A percentile compares a stretch with the other conserved stretches of the same genome.
Evolutionary conservation across 129 eudicot genomes (phyloP).

Genomic region (Arctium lappa): DNA sequence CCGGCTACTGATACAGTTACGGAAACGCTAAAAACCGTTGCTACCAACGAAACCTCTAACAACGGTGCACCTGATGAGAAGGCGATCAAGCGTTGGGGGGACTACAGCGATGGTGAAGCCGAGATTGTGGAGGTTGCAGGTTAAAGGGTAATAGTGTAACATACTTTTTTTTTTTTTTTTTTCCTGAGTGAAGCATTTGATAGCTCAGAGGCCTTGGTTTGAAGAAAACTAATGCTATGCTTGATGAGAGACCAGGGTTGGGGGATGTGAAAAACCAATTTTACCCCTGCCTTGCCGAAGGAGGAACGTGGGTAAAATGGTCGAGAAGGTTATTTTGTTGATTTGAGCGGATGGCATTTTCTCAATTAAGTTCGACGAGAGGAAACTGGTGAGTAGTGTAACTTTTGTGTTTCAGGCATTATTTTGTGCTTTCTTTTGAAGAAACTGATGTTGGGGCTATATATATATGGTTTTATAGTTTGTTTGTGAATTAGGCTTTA

Average conservation of each 20-base stretch:
- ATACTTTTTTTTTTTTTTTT: not conserved
- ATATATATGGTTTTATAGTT: constrained; percentile 12
- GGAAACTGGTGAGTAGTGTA: constrained; percentile 14
- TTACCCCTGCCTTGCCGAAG: constrained; percentile 19
- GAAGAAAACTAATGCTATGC: constrained; percentile 23
- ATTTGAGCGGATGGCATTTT: not conserved
- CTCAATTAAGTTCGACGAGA: constrained; percentile 14
- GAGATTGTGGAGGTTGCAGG: constrained; percentile 54
- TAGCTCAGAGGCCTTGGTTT: constrained; percentile 36
- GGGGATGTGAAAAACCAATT: constrained; percentile 22
- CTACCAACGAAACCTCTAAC: constrained; percentile 16
- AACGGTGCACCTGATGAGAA: constrained; percentile 30
- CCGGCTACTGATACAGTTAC: not conserved
- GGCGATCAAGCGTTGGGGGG: constrained; percentile 67
- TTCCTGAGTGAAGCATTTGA: constrained; percentile 23
- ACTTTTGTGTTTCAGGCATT: constrained; percentile 5
- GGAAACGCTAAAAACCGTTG: not conserved
- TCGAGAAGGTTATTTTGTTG: constrained; percentile 15
- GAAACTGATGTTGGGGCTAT: not conserved
- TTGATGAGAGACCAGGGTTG: constrained; percentile 16
- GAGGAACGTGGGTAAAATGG: not conserved
- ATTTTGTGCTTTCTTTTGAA: constrained; percentile 11
- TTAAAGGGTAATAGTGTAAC: constrained; percentile 26
- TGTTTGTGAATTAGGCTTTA: constrained; percentile 2
- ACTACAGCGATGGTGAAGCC: constrained; percentile 70